A percentile compares a stretch with the other conserved stretches of the same genome.
phyloP scores from a whole-genome alignment of 345 rosid species.

The Eucalyptus erythrocorys region DNA sequence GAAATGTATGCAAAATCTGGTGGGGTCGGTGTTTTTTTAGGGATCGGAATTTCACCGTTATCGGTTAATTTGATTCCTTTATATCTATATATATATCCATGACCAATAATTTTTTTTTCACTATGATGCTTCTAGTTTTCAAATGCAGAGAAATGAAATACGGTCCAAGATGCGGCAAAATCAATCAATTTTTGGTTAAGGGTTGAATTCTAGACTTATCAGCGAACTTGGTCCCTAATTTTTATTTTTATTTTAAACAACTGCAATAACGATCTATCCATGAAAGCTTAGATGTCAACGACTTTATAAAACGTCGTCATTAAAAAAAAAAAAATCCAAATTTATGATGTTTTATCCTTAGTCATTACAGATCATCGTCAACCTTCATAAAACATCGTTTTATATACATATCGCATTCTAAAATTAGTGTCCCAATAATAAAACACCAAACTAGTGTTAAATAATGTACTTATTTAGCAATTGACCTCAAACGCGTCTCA shows the following conservation, averaged over 20 bases:
- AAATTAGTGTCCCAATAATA: neutral
- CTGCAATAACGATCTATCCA: neutral
- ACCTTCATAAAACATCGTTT: neutral
- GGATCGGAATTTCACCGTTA: neutral
- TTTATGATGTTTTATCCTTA: neutral
- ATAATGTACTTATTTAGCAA: too few relatives aligned
- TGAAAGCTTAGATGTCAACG: neutral
- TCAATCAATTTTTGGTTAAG: neutral
- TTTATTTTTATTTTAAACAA: neutral
- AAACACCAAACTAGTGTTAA: too few relatives aligned
- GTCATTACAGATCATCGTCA: neutral
- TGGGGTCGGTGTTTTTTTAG: neutral
- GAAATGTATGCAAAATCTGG: neutral
- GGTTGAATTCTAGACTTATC: neutral
- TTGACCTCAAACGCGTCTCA: too few relatives aligned
- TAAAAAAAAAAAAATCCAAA: neutral
- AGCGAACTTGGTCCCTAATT: neutral
- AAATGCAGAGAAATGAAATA: neutral
- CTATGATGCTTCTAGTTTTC: neutral
- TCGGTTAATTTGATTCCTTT: neutral
- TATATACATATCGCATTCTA: neutral
- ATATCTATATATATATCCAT: too few relatives aligned
- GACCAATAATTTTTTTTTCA: neutral
- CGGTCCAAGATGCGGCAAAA: neutral
- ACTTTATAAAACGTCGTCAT: neutral